Evolutionary conservation across 495 filamentous ascomycete genomes (phyloP), one percentile per base, ranked within the genome.

Genomic region (Thozetella sp.): DNA sequence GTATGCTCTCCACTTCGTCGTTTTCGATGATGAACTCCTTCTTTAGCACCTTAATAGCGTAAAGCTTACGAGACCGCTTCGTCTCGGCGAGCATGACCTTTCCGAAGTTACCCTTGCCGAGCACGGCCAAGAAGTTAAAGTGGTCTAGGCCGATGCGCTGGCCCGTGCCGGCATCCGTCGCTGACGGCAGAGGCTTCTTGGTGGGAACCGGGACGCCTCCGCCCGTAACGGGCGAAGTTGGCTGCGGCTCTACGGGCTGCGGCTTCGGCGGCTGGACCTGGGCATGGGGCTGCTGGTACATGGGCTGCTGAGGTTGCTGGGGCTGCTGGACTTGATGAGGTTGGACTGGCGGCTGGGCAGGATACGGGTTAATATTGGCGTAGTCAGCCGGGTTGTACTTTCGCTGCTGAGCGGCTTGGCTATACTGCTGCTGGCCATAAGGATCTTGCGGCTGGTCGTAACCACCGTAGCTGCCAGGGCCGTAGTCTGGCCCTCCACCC

Each of bases 1-100:
- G 88, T 37, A 90, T 96, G 77, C 96, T 98, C 73, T 99, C 95
- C n/a, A 99, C 95, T 75, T 99, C 95, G 74, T 99, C 95, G 63
- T 99, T 97, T 72, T 99, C 95, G 59, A 99, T 99, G 70, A 99
- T 99, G 73, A 99, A 99, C 65, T 99, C 95, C 80, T 99, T 99
- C 84, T 99, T 99, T 67, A 99, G 80, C 26, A 99, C 95, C 75
- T 99, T 99, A 75, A 99, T 99, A 55, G 95, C 95, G 72, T 98
- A 99, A 26, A 99, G 80, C 71, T 95, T 90, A 71, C 93, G 92
- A 22, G 88, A 83, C 46, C 86, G 85, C 80, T 99, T 99, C 3
- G 95, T 97, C 76, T 99, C 95, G 9, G 95, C 95, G 65, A 99
- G 77, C 95, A 99, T 99, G 78, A 99, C 95, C 80, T 99, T 99